Evolutionary conservation across 2,329 filamentous ascomycete genomes (phyloP).

Genomic region (Cladosporium austrohemisphaericum): DNA sequence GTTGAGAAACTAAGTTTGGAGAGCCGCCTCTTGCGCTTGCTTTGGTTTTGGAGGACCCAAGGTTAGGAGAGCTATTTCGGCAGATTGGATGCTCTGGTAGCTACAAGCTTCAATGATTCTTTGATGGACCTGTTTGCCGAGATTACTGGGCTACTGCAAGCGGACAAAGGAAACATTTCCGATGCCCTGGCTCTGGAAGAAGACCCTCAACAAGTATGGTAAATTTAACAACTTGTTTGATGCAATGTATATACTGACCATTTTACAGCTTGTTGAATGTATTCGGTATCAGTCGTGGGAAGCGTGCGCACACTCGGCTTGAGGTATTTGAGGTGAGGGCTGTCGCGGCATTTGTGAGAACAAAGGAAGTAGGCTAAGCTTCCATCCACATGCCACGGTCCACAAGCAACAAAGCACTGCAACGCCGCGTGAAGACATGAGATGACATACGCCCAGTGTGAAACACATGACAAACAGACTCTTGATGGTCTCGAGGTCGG

Average conservation of each 20-base stretch:
- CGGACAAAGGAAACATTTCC: constrained; percentile 24
- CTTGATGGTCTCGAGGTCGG: background rate
- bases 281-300: background rate
- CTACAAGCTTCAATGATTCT: constrained; percentile 11
- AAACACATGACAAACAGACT: background rate
- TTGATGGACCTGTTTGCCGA: constrained; percentile 13
- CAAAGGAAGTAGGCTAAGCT: background rate
- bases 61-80: constrained; percentile 20
- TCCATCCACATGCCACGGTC: background rate
- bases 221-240: too few species aligned
- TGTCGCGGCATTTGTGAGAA: background rate
- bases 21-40: constrained; percentile 21
- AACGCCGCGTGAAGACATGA: background rate
- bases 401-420: constrained; percentile 1
- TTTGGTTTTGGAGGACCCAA: constrained; percentile 14
- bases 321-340: background rate
- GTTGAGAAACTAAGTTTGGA: constrained; percentile 17
- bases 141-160: constrained; percentile 21
- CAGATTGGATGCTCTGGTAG: background rate
- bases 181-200: background rate
- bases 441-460: background rate
- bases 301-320: background rate
- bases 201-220: too few species aligned
- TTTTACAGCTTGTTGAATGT: too few species aligned
- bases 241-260: too few species aligned